Percentiles rank a stretch among this genome's conserved stretches.
Conservation (phyloP, 768 basidiomycete genomes). For the Suillus cothurnatus region DNA sequence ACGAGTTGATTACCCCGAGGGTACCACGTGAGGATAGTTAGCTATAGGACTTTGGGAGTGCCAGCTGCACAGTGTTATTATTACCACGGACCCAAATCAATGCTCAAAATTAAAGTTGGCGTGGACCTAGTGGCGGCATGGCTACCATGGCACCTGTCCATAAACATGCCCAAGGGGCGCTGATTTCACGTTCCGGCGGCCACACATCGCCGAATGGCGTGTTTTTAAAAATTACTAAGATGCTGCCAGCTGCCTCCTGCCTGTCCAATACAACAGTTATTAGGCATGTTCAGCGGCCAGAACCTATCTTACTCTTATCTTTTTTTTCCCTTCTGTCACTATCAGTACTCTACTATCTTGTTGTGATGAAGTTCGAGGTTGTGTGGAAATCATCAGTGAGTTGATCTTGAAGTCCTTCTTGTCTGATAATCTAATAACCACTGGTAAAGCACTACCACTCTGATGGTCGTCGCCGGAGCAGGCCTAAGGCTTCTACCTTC, state of each 20-base stretch:
- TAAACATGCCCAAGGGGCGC: neutral
- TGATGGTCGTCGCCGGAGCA: slow-evolving; percentile 45
- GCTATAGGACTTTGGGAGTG: neutral
- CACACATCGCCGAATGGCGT: neutral
- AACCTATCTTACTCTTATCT: neutral
- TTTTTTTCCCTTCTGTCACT: neutral
- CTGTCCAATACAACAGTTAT: neutral
- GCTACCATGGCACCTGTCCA: neutral
- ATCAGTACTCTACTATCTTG: neutral
- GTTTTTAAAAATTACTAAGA: neutral
- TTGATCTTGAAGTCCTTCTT: slow-evolving; percentile 8
- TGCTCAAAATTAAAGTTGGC: neutral
- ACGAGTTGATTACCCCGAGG: neutral
- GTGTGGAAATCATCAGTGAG: slow-evolving; percentile 38
- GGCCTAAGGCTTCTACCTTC: slow-evolving; percentile 56
- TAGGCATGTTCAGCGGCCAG: neutral
- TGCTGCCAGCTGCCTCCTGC: neutral
- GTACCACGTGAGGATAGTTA: neutral
- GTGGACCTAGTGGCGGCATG: neutral
- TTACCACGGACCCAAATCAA: neutral
- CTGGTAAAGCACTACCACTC: slow-evolving; percentile 33
- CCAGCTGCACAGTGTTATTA: no score
- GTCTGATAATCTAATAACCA: slow-evolving; percentile 6
- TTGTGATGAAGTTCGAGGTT: slow-evolving; percentile 28
- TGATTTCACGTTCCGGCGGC: neutral